phyloP scores from a whole-genome alignment of 352 stramenopile genomes.

The Plasmopara halstedii region DNA sequence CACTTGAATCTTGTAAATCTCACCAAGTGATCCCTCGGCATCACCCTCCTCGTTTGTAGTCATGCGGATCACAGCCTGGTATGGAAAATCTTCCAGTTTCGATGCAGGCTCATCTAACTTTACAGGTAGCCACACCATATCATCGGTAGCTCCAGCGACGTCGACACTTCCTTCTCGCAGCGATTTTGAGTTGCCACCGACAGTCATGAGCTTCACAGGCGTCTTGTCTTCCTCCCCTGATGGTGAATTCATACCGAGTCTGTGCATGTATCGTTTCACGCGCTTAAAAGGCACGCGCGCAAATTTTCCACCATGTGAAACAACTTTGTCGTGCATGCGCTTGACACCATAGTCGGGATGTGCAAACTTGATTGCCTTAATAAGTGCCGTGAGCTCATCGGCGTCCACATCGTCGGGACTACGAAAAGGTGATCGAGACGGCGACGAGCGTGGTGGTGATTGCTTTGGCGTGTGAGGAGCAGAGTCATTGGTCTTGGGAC shows the following conservation, averaged over 20 bases:
- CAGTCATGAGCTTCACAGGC: conserved; percentile 74
- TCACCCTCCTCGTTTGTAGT: conserved; percentile 63
- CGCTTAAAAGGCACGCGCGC: conserved; percentile 65
- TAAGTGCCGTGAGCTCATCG: conserved; percentile 76
- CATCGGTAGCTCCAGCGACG: conserved; percentile 12
- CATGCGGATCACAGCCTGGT: conserved; percentile 84
- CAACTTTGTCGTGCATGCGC: conserved; percentile 71
- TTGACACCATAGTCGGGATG: conserved; percentile 77
- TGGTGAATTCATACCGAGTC: conserved; percentile 52
- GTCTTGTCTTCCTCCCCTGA: conserved; percentile 29
- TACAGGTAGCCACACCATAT: conserved; percentile 69
- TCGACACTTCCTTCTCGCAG: conserved; percentile 16
- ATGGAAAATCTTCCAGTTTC: conserved; percentile 69
- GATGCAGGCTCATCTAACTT: conserved; percentile 77
- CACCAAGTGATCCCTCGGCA: conserved; percentile 57
- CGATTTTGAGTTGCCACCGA: conserved; percentile 72
- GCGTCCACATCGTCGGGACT: conserved; percentile 38
- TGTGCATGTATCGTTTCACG: conserved; percentile 83
- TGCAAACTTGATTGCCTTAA: conserved; percentile 85
- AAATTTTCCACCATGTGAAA: conserved; percentile 74
- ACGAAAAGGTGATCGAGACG: conserved; percentile 21
- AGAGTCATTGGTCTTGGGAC: conserved; percentile 20
- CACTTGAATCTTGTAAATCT: conserved; percentile 90
- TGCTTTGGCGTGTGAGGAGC: conserved; percentile 26
- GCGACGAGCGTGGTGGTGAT: conserved; percentile 10